Base-by-base conservation (phyloP, 805 yeast genomes). In the Starmerella lactis-condensi region DNA sequence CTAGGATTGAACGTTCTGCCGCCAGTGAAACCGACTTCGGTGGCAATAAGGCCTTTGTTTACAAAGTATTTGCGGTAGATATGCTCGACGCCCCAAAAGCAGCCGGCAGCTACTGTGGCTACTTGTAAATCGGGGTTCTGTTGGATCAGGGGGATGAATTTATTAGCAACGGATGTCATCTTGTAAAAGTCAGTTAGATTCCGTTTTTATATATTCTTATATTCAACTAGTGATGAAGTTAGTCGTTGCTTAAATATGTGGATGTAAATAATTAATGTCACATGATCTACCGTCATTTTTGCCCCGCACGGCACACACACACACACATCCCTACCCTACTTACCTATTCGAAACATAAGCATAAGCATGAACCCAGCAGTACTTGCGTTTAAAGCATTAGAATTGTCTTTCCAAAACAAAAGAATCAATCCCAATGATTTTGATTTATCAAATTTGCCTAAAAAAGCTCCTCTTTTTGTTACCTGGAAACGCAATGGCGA, bases 21-120 rank as follows among this genome's bases (percentile, higher is more conserved):
- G 41, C 89, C 91, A 28, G 93, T 77, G 53, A 73, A 89, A 2
- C 98, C 98, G 9, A 85, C 96, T 48, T 69, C 71, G 26, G 72
- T 62, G 48, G 78, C 94, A 8, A 73, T 49, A 14, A 85, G 53
- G 20, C 79, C 81, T 47, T 65, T 70, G 26, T 51, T 52, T 12
- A 61, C 65, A 46, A 69, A 76, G 41, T 76, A 64, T 51, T 76
- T 78, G 40, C 74, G 58, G 58, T 67, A 82, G 17, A 83, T 70
- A 42, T 74, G 76, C 46, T 85, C 95, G 10, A 75, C 81, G 13
- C 58, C 57, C 54, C 56, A 56, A 42, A 60, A 62, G 29, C 60
- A 61, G 29, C 75, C 75, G 7, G 71, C 74, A 5, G 71, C 75
- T 7, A 70, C 51, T 0, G 82, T 73, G 25, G 47, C 43, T 12